phyloP scores from a whole-genome alignment of 2,329 filamentous ascomycete species.

The Aphanocladium album region DNA sequence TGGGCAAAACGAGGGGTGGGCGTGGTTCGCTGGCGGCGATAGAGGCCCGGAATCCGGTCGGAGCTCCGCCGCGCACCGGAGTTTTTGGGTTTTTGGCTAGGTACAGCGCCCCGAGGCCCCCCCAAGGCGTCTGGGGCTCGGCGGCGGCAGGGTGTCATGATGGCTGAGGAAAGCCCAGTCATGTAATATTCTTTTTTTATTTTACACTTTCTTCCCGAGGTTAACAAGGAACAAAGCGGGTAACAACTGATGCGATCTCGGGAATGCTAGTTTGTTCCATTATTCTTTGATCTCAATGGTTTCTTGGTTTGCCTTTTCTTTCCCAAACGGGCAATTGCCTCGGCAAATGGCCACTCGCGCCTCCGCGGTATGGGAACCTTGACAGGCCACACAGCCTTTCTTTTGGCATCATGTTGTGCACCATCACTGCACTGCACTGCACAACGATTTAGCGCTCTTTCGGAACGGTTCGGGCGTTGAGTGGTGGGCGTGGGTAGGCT shows the following conservation, averaged over 20 bases:
- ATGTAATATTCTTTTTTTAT: not conserved
- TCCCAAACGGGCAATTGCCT: not conserved
- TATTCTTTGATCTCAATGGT: no score
- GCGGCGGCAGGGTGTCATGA: not conserved
- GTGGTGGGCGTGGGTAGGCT: not conserved
- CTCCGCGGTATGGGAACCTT: not conserved
- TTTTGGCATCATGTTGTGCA: not conserved
- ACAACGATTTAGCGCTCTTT: not conserved
- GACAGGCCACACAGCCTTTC: not conserved
- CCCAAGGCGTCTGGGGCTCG: no score
- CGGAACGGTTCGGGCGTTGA: not conserved
- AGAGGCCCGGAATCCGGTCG: slow-evolving; percentile 11
- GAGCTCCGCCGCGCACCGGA: slow-evolving; percentile 11
- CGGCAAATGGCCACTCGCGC: not conserved
- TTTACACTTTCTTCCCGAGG: not conserved
- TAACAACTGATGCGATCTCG: slow-evolving; percentile 1
- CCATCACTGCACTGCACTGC: no score
- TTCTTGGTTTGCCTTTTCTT: not conserved
- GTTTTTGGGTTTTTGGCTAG: slow-evolving; percentile 1
- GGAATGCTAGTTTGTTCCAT: not conserved
- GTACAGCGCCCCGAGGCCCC: no score
- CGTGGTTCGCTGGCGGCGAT: slow-evolving; percentile 1
- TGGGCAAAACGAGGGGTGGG: not conserved
- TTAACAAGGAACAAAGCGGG: slow-evolving; percentile 7
- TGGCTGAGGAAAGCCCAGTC: not conserved